Base-by-base conservation (phyloP, 225 moss, liverwort and hornwort genomes). In the Bryum argenteum region DNA sequence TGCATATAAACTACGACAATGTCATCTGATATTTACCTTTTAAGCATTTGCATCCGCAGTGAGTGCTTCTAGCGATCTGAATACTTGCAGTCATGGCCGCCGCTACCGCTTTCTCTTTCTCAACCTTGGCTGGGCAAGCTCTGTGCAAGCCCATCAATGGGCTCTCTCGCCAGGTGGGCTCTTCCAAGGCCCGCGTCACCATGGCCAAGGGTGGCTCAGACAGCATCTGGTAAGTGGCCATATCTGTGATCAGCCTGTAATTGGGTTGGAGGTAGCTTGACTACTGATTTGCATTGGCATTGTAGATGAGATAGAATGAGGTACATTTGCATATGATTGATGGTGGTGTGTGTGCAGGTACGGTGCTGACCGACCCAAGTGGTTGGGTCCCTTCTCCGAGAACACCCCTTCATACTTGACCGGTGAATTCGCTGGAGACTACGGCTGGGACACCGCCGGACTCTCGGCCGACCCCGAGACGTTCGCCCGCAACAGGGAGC, bases 381-480 rank as follows among this genome's bases (percentile, higher is more conserved):
- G 58, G 40, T 53, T 88, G 72, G 88, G 85, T 26, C 88, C 88
- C 8, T 85, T 85, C 70, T 88, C 85, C 9, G 88, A 69, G 69
- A 42, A 41, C 42, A 69, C 69, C 0, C 69, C 69, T 7, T 43
- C 42, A 0, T 88, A 88, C 73, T 20, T 88, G 24, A 88, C 54
- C 24, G 88, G 88, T 2, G 88, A 88, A 77, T 88, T 69, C 56
- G 77, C 88, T 21, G 88, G 88, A 20, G 88, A 88, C 72, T 88
- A 88, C 70, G 70, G 70, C 18, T 70, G 70, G 70, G 70, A 70
- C 70, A 70, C 70, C 19, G 70, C 70, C 4, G 70, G 70, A 18
- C 13, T 70, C 0, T 70, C 70, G 0, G 7, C 69, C 44, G 69
- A 69, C 69, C 69, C 69, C 43, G 69, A 69, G 57, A 57, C 69